Conservation (phyloP, 257 asterid genomes). For the Solanum clarkiae region DNA sequence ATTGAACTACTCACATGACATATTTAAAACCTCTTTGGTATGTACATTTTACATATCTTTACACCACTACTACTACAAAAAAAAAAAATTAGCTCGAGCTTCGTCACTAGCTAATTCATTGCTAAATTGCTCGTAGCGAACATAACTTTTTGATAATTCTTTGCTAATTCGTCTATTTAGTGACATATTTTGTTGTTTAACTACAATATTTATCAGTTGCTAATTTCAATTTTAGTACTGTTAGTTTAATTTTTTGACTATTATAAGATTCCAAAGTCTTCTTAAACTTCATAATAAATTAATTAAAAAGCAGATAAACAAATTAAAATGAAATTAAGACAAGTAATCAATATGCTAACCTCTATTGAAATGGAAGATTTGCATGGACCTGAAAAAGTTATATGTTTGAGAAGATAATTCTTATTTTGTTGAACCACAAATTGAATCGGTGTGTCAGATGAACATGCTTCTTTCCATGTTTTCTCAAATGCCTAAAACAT, state of each 20-base stretch:
- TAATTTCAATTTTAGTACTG: no score
- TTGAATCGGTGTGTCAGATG: slow-evolving; percentile 6
- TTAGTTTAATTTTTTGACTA: no score
- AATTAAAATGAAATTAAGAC: background rate
- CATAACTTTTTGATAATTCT: background rate
- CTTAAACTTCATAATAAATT: background rate
- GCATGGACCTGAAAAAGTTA: slow-evolving; percentile 28
- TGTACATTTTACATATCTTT: background rate
- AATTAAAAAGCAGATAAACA: background rate
- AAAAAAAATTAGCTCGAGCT: background rate
- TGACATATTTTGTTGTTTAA: background rate
- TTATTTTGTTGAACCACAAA: slow-evolving; percentile 7
- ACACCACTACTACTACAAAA: background rate
- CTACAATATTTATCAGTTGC: no score
- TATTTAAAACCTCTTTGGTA: background rate
- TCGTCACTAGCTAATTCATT: background rate
- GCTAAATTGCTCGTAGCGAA: background rate
- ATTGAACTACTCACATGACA: background rate
- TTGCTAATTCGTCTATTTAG: background rate
- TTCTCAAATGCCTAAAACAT: slow-evolving; percentile 17
- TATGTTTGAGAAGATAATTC: slow-evolving; percentile 21
- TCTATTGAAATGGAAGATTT: slow-evolving; percentile 15
- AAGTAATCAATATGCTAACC: slow-evolving; percentile 3
- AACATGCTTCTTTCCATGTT: slow-evolving; percentile 30
- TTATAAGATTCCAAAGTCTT: background rate